Conservation (phyloP, 208 protist genomes). For the Leishmania guyanensis region DNA sequence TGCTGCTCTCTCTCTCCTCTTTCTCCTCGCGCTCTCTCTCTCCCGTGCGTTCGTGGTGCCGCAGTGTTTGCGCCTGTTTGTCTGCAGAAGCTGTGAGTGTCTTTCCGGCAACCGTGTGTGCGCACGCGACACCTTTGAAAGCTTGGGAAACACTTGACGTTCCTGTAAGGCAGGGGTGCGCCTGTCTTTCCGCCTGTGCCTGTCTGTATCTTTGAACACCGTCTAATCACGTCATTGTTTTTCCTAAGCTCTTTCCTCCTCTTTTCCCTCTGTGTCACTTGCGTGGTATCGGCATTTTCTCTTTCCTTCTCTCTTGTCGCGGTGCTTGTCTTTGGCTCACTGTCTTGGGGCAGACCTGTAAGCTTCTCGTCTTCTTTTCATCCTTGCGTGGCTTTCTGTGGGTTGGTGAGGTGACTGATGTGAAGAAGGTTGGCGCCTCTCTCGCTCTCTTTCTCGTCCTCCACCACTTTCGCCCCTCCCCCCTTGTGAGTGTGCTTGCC, state of each 20-base stretch:
- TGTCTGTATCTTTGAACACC: not conserved
- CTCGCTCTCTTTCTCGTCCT: slow-evolving; percentile 6
- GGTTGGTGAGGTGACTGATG: not conserved
- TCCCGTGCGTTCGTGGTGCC: not conserved
- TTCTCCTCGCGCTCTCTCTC: not conserved
- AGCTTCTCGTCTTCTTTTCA: not conserved
- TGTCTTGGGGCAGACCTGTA: not conserved
- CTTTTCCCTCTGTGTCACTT: not conserved
- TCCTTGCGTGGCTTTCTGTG: not conserved
- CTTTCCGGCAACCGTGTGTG: not conserved
- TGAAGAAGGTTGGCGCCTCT: slow-evolving; percentile 1
- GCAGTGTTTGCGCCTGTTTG: not conserved
- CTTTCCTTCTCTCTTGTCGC: slow-evolving; percentile 1
- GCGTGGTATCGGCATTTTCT: not conserved
- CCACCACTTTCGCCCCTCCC: not conserved
- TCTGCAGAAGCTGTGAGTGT: not conserved
- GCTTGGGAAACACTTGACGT: not conserved
- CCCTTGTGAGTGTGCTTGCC: not conserved
- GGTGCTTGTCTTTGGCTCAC: slow-evolving; percentile 5
- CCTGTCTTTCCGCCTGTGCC: not conserved
- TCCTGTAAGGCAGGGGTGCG: not conserved
- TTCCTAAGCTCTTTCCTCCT: not conserved
- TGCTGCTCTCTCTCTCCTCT: not conserved
- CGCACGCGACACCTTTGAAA: not conserved
- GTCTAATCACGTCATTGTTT: not conserved